These are phyloP conservation scores for Aspergillus amoenus DNA, from an alignment of 2,329 filamentous ascomycete species.

Conservation along the genomic window DNA sequence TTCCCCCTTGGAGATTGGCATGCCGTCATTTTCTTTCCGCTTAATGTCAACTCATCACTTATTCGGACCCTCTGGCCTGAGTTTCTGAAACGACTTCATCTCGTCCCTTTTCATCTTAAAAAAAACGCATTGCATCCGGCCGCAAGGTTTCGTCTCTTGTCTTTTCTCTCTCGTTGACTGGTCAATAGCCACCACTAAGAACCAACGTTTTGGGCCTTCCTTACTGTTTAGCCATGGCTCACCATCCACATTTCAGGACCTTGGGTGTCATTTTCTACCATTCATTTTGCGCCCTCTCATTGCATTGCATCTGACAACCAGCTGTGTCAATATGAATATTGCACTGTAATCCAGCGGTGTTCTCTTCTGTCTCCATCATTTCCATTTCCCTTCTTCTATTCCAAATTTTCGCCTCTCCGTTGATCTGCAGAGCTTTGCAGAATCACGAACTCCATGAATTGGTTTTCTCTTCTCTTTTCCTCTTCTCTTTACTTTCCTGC, in stretches of 20 bases:
- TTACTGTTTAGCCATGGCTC: conserved; percentile 8
- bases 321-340: conserved; percentile 6
- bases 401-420: conserved; percentile 10
- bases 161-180: conserved; percentile 17
- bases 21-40: conserved; percentile 26
- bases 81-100: not conserved
- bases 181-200: not conserved
- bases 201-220: not conserved
- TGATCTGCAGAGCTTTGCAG: conserved; percentile 14
- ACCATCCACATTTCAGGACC: conserved; percentile 16
- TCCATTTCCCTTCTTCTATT: not conserved
- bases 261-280: conserved; percentile 9
- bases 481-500: conserved; percentile 19
- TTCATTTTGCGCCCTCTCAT: conserved; percentile 7
- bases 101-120: conserved; percentile 12
- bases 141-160: conserved; percentile 16
- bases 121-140: conserved; percentile 29
- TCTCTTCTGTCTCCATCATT: conserved; percentile 9
- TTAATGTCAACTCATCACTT: conserved; percentile 21
- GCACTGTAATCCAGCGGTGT: conserved; percentile 3
- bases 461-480: conserved; percentile 13
- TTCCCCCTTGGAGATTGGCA: conserved; percentile 29
- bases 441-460: not conserved
- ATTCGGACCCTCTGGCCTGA: conserved; percentile 10
- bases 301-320: conserved; percentile 13